A percentile compares a stretch with the other conserved stretches of the same genome.
phyloP scores from a whole-genome alignment of 768 basidiomycete species.

The Artomyces pyxidatus region DNA sequence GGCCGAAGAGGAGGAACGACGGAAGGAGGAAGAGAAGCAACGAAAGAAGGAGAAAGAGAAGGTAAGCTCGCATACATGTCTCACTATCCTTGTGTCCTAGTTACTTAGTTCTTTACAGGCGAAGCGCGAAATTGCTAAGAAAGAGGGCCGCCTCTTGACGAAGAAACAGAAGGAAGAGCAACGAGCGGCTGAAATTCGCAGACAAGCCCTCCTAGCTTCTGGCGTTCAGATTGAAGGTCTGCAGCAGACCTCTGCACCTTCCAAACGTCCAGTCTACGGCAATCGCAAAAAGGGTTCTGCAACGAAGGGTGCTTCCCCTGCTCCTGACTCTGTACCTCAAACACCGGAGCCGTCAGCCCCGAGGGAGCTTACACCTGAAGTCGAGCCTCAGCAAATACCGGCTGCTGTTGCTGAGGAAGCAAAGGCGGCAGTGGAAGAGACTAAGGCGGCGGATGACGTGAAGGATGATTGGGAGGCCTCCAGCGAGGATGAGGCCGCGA shows the following conservation, averaged over 20 bases:
- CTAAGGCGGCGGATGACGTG: slow-evolving; percentile 23
- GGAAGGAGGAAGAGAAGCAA: slow-evolving; percentile 77
- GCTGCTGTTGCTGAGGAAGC: slow-evolving; percentile 20
- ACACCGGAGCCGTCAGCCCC: slow-evolving; percentile 14
- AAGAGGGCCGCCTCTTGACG: slow-evolving; percentile 91
- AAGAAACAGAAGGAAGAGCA: slow-evolving; percentile 96
- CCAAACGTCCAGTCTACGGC: slow-evolving; percentile 78
- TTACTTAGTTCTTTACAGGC: slow-evolving; percentile 37
- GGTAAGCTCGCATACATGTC: slow-evolving; percentile 30
- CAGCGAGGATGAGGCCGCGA: slow-evolving; percentile 42
- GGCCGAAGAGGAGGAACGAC: slow-evolving; percentile 67
- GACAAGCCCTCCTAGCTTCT: slow-evolving; percentile 82
- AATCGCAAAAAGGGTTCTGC: slow-evolving; percentile 72
- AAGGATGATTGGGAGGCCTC: slow-evolving; percentile 58
- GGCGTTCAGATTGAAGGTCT: slow-evolving; percentile 89
- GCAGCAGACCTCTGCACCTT: slow-evolving; percentile 44
- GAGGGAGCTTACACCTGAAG: slow-evolving; percentile 17
- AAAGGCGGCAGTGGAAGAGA: slow-evolving; percentile 1
- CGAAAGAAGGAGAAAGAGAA: slow-evolving; percentile 86
- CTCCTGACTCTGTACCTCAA: slow-evolving; percentile 42
- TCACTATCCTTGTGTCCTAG: slow-evolving; percentile 1
- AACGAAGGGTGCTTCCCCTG: slow-evolving; percentile 46
- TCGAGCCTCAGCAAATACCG: slow-evolving; percentile 15
- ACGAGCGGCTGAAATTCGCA: slow-evolving; percentile 83
- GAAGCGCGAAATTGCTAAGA: slow-evolving; percentile 84